phyloP scores from a whole-genome alignment of 202 grass and related monocot species.

The Alloteropsis angusta region DNA sequence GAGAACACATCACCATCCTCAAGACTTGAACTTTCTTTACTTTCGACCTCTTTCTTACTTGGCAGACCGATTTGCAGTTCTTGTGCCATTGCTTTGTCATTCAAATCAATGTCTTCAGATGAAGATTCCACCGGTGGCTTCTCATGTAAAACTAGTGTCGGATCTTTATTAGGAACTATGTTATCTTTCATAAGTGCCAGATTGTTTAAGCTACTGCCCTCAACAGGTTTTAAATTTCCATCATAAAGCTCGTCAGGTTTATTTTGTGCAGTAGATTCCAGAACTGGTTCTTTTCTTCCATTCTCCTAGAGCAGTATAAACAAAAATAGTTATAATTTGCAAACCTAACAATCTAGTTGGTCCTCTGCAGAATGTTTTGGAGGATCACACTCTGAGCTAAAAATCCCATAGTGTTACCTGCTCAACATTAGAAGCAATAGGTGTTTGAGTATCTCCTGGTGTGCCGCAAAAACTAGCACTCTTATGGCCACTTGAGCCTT shows the following conservation, averaged over 20 bases:
- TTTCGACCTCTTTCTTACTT: conserved; percentile 42
- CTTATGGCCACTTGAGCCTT: conserved; percentile 41
- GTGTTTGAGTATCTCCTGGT: conserved; percentile 28
- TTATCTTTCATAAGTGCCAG: conserved; percentile 43
- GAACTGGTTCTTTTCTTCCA: conserved; percentile 41
- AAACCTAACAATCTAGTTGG: background rate
- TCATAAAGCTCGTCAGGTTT: conserved; percentile 28
- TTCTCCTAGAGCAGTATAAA: conserved; percentile 42
- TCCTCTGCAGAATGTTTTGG: background rate
- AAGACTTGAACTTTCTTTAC: conserved; percentile 30
- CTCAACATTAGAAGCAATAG: conserved; percentile 38
- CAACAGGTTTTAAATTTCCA: conserved; percentile 26
- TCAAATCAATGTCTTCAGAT: conserved; percentile 32
- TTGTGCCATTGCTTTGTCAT: conserved; percentile 22
- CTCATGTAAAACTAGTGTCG: conserved; percentile 68
- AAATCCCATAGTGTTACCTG: conserved; percentile 31
- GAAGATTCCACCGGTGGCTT: conserved; percentile 45
- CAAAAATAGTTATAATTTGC: background rate
- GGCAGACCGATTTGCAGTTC: conserved; percentile 28
- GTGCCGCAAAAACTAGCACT: conserved; percentile 29
- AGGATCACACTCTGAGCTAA: background rate
- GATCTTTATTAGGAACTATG: conserved; percentile 58
- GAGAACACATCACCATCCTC: conserved; percentile 79
- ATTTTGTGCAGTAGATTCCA: conserved; percentile 34
- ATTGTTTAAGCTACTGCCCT: conserved; percentile 37